Conservation (phyloP, 179 eudicot genomes). For the Silene coronaria region DNA sequence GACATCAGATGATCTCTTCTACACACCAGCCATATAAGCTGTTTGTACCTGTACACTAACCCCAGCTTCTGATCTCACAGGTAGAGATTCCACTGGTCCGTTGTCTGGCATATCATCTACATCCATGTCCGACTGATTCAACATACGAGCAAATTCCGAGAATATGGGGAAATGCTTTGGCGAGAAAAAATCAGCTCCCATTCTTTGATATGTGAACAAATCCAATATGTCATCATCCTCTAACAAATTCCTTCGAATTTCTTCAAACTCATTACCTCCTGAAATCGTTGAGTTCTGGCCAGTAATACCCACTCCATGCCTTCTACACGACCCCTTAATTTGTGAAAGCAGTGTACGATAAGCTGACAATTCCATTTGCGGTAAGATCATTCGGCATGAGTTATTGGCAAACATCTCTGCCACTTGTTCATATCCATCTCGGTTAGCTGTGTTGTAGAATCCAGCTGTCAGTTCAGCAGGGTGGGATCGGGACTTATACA, state of each 20-base stretch:
- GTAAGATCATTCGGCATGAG: slow-evolving; percentile 45
- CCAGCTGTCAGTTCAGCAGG: slow-evolving; percentile 77
- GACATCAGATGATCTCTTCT: background rate
- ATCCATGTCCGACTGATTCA: slow-evolving; percentile 35
- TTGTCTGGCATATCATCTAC: slow-evolving; percentile 41
- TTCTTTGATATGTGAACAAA: slow-evolving; percentile 70
- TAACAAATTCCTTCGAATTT: slow-evolving; percentile 43
- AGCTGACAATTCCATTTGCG: slow-evolving; percentile 71
- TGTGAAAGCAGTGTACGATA: slow-evolving; percentile 45
- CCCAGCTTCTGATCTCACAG: slow-evolving; percentile 20
- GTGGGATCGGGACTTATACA: slow-evolving; percentile 53
- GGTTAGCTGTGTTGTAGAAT: slow-evolving; percentile 55
- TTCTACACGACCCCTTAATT: slow-evolving; percentile 42
- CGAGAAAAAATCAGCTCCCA: slow-evolving; percentile 79
- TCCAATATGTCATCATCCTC: slow-evolving; percentile 35
- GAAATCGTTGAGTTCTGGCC: slow-evolving; percentile 54
- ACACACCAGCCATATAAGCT: slow-evolving; percentile 1
- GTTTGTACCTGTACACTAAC: slow-evolving; percentile 33
- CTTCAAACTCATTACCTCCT: slow-evolving; percentile 33
- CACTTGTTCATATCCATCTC: slow-evolving; percentile 60
- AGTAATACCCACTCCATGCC: slow-evolving; percentile 38
- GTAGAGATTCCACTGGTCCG: slow-evolving; percentile 20
- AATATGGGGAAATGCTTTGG: slow-evolving; percentile 68
- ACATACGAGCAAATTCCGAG: slow-evolving; percentile 37
- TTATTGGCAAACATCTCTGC: slow-evolving; percentile 47